phyloP scores from a whole-genome alignment of 495 filamentous ascomycete genomes.

The Glarea lozoyensis region DNA sequence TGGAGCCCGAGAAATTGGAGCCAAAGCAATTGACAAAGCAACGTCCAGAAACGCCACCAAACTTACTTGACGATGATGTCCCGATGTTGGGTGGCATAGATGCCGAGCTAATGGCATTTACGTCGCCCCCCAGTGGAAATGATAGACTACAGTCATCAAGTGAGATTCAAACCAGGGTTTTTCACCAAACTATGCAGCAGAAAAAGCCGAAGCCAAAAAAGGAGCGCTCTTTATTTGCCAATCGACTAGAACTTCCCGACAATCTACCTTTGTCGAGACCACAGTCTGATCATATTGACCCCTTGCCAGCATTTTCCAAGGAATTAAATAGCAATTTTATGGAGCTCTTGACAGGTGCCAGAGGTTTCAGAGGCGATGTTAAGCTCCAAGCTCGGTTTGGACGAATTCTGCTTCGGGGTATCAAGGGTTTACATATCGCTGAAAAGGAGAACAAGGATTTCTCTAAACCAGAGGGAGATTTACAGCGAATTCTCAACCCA shows the following conservation, averaged over 20 bases:
- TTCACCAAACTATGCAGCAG: constrained; percentile 26
- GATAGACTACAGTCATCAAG: constrained; percentile 1
- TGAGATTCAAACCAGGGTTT: constrained; percentile 9
- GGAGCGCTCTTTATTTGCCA: background rate
- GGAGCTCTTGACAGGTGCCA: constrained; percentile 17
- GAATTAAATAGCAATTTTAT: constrained; percentile 7
- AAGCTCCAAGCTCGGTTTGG: constrained; percentile 33
- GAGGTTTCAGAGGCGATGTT: constrained; percentile 27
- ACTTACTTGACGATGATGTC: too few relatives aligned
- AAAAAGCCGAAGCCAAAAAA: constrained; percentile 16
- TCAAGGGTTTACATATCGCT: constrained; percentile 14
- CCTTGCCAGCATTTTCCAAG: constrained; percentile 9
- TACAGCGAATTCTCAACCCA: constrained; percentile 14
- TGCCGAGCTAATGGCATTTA: too few relatives aligned
- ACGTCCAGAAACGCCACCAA: too few relatives aligned
- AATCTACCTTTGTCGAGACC: background rate
- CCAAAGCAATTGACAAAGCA: too few relatives aligned
- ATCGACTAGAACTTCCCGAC: constrained; percentile 8
- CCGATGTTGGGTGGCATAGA: too few relatives aligned
- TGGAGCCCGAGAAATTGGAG: too few relatives aligned
- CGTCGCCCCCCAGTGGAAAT: too few relatives aligned
- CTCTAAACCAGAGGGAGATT: constrained; percentile 1
- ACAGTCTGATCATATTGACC: background rate
- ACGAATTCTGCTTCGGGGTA: constrained; percentile 25
- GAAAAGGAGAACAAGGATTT: constrained; percentile 4